Evolutionary conservation across 345 rosid species (phyloP).

Genomic region (rapeseed (Brassica napus)): DNA sequence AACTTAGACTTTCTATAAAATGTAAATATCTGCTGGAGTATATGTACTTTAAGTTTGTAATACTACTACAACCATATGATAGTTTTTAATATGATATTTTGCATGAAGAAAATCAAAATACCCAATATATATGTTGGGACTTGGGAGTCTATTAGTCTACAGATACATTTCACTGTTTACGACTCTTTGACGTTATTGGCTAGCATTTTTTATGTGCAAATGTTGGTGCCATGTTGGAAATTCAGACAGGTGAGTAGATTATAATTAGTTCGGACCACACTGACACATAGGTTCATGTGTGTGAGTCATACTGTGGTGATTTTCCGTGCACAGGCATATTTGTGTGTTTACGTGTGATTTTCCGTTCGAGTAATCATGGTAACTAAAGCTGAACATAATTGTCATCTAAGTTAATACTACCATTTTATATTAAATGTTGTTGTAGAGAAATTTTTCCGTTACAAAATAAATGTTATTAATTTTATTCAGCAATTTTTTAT

Average conservation of each 20-base stretch:
- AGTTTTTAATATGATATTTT: not conserved
- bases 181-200: not conserved
- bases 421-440: no score
- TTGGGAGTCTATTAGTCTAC: not conserved
- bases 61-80: not conserved
- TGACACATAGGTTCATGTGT: conserved; percentile 20
- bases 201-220: not conserved
- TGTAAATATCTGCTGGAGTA: not conserved
- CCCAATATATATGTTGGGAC: not conserved
- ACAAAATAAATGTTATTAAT: no score
- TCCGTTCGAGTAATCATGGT: conserved; percentile 35
- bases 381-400: conserved; percentile 20
- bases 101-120: not conserved
- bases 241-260: not conserved
- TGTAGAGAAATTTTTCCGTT: no score
- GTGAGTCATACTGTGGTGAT: not conserved
- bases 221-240: conserved; percentile 11
- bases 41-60: not conserved
- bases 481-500: no score
- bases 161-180: not conserved
- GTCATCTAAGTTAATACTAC: not conserved
- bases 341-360: conserved; percentile 11
- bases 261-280: not conserved
- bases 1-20: not conserved
- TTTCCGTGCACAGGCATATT: conserved; percentile 21